Evolutionary conservation across 2,329 filamentous ascomycete genomes (phyloP), one percentile per base, ranked within the genome.

Genomic region (Colletotrichum horii): DNA sequence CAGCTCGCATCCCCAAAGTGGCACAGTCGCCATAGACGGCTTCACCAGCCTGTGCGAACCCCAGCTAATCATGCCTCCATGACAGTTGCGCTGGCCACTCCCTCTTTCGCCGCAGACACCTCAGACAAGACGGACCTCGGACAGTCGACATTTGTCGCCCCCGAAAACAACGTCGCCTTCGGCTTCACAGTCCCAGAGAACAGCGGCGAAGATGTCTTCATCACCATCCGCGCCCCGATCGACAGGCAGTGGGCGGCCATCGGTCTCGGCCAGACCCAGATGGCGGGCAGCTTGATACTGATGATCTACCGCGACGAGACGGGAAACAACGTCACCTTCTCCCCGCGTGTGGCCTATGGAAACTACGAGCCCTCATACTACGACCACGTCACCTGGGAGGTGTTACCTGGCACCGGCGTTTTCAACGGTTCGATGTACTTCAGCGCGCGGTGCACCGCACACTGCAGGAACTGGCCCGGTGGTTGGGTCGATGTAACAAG

Each of bases 291-390:
- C 9, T 84, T 92, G 28, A 88, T 90, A 73, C 85, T 92, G 60
- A 86, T 92, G 79, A 82, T 88, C n/a, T 92, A 93, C 83, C 82
- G 85, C 61, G 87, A 87, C 71, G 80, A 82, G 6, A 83, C 83
- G 8, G 86, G 84, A 69, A 81, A 85, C 68, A 89, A 89, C 77
- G 86, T 91, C 71, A 92, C 89, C 30, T 85, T 93, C 72, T 91
- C 89, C 30, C 89, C 90, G 3, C 89, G 91, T 66, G 80, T 89
- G 36, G 84, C 87, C 43, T 83, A 85, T 67, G 88, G 87, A 60
- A 84, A 91, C 78, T 86, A 85, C 78, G 91, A 93, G 80, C 91
- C 91, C 12, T 80, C 82, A 16, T 87, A 87, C 81, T 85, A 85
- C 77, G 80, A 85, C 6, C 83, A 86, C 19, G 82, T 91, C 74